phyloP scores from a whole-genome alignment of 768 basidiomycete species.

The Suillus cothurnatus region DNA sequence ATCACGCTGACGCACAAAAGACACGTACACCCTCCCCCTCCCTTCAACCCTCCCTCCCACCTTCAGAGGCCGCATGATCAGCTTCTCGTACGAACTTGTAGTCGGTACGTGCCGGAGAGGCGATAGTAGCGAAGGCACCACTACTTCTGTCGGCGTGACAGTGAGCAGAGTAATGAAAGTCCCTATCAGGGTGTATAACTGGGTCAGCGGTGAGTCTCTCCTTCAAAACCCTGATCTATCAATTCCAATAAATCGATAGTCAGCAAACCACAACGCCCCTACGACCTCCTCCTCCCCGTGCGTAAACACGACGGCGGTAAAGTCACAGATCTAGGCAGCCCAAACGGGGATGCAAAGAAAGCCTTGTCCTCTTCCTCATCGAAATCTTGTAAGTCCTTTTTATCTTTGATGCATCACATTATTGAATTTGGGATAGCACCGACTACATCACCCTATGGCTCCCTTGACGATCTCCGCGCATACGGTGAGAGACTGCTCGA shows the following conservation, averaged over 20 bases:
- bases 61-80: constrained; percentile 80
- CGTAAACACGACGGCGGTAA: constrained; percentile 26
- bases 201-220: constrained; percentile 66
- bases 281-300: constrained; percentile 86
- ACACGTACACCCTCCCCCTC: constrained; percentile 74
- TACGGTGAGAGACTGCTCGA: constrained; percentile 57
- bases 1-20: constrained; percentile 39
- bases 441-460: constrained; percentile 20
- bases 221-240: neutral
- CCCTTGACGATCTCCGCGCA: constrained; percentile 48
- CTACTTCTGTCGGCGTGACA: constrained; percentile 43
- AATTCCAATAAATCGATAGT: constrained; percentile 35
- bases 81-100: constrained; percentile 89
- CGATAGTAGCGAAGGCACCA: constrained; percentile 32
- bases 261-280: constrained; percentile 58
- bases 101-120: constrained; percentile 81
- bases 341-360: neutral
- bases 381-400: constrained; percentile 20
- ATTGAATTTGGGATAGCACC: constrained; percentile 10
- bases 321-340: neutral
- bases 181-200: constrained; percentile 88
- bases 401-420: neutral
- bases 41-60: constrained; percentile 88
- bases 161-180: constrained; percentile 85
- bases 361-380: neutral